These are phyloP conservation scores for Aspergillus novofumigatus DNA, from an alignment of 2,329 filamentous ascomycete species.

Conservation along the genomic window DNA sequence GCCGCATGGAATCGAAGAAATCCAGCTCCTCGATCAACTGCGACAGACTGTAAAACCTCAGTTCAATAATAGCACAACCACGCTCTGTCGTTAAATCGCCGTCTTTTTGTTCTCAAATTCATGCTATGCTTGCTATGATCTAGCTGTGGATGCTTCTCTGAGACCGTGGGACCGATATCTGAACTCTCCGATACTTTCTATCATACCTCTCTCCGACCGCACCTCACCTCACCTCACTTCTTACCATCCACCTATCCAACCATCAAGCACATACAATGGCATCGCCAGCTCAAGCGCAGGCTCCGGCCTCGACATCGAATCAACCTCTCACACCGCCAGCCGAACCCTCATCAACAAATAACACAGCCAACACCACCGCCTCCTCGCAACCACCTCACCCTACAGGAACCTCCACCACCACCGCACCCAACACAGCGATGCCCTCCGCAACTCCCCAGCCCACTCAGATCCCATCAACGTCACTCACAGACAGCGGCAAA, in stretches of 20 bases:
- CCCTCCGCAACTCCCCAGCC: constrained; percentile 23
- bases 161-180: background rate
- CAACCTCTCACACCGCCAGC: constrained; percentile 44
- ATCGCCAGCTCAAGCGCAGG: constrained; percentile 31
- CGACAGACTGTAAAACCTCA: background rate
- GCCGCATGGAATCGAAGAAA: background rate
- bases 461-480: constrained; percentile 39
- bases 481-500: constrained; percentile 44
- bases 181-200: background rate
- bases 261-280: constrained; percentile 24
- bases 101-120: too few species aligned
- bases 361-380: constrained; percentile 14
- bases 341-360: constrained; percentile 30
- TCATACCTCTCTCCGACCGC: background rate
- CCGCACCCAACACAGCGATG: constrained; percentile 17
- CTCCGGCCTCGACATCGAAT: constrained; percentile 24
- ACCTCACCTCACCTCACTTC: background rate
- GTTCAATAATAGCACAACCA: background rate
- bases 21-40: background rate
- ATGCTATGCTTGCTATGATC: background rate
- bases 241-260: background rate
- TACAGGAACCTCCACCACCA: constrained; percentile 18
- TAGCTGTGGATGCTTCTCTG: background rate
- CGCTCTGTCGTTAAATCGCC: background rate
- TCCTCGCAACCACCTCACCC: constrained; percentile 17